Base-by-base conservation (phyloP, 192 early-diverging fungal genomes). In the Martensiomyces pterosporus region DNA sequence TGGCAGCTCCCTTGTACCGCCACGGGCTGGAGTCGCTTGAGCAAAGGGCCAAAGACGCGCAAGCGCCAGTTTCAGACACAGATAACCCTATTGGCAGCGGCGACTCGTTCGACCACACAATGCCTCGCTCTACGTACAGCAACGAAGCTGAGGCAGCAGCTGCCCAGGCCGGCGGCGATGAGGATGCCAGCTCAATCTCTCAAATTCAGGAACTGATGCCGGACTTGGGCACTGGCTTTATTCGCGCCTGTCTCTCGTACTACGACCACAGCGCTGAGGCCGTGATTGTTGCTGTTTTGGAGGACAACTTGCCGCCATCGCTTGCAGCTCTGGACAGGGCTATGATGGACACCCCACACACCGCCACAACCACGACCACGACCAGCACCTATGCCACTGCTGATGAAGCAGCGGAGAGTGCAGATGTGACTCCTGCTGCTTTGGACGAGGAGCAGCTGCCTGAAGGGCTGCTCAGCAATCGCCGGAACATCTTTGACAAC, bases 171-270 rank as follows among this genome's bases (percentile, higher is more conserved):
- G 74, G 76, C 13, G 76, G 76, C 67, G 54, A 83, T 27, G 69
- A 74, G 33, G 69, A 77, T 13, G 81, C 80, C 0, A 64, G 67
- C 0, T 69, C 83, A 6, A 86, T 95, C 39, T 85, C 84, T 3
- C 88, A 93, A 56, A 68, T 97, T 2, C 81, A 85, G 34, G 92
- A 97, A 36, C 46, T 97, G 25, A 90, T 97, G 48, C 89, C 92
- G 0, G 87, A 92, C 38, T 71, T 94, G 9, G 92, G 92, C 12
- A 86, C 85, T 13, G 93, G 93, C 8, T 97, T 93, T 65, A 82
- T 97, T 40, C 88, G 91, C 49, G 85, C 88, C 2, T 92, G 91
- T 52, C 70, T 95, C n/a, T 64, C 75, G 5, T 68, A 79, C 4
- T 82, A 88, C 21, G 58, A 75, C 12, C 75, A 83, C 56, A 72